A percentile compares a stretch with the other conserved stretches of the same genome.
Conservation (phyloP, 1,284 basidiomycete genomes). For the Pulchroboletus neoregius region DNA sequence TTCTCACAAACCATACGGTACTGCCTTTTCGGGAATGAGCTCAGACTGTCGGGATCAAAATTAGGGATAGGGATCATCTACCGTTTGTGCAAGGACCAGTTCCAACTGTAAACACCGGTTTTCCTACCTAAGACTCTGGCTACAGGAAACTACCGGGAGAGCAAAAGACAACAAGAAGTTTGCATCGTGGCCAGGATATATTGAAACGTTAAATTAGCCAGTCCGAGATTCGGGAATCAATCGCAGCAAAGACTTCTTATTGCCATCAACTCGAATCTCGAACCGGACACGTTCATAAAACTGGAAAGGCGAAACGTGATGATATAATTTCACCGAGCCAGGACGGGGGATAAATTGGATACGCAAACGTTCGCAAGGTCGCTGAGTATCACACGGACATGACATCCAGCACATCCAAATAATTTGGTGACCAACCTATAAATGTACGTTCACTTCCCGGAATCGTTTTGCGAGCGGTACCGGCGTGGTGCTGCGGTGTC, state of each 20-base stretch:
- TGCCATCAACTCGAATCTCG: slow-evolving; percentile 6
- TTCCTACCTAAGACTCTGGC: too few relatives aligned
- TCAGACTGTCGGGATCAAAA: too few relatives aligned
- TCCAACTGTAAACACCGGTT: too few relatives aligned
- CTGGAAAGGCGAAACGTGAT: neutral
- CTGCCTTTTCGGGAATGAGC: slow-evolving; percentile 30
- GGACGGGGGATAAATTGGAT: slow-evolving; percentile 3
- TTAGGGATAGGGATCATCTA: too few relatives aligned
- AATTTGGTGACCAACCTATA: slow-evolving; percentile 17
- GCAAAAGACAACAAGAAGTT: neutral
- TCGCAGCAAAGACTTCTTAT: too few relatives aligned
- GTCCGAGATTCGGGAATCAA: slow-evolving; percentile 11
- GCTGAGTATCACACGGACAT: slow-evolving; percentile 27
- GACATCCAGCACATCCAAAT: slow-evolving; percentile 21
- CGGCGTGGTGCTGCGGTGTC: slow-evolving; percentile 19
- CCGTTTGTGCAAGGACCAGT: too few relatives aligned
- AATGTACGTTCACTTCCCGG: slow-evolving; percentile 17
- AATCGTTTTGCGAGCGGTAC: slow-evolving; percentile 23
- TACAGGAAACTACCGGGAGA: too few relatives aligned
- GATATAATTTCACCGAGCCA: slow-evolving; percentile 4
- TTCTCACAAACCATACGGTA: too few relatives aligned
- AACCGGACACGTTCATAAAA: slow-evolving; percentile 4
- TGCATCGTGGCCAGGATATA: neutral
- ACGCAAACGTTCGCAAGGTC: slow-evolving; percentile 7
- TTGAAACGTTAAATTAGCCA: slow-evolving; percentile 1